Conservation (phyloP, 2,329 filamentous ascomycete species). For the Pseudovirgaria hyperparasitica region DNA sequence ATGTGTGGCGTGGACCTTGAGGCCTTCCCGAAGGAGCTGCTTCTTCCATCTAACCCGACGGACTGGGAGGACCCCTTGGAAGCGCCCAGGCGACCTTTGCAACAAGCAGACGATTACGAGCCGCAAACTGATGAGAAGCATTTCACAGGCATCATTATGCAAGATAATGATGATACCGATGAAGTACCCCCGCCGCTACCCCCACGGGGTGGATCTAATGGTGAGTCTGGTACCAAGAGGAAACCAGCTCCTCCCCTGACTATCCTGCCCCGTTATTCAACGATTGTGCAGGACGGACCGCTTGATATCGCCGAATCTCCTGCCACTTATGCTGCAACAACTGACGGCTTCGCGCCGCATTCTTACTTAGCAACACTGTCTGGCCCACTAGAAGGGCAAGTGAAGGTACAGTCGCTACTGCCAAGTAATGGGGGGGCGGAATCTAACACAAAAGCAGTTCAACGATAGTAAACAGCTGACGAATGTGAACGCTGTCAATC, state of each 20-base stretch:
- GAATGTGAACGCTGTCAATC: too few relatives aligned
- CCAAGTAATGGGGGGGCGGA: too few relatives aligned
- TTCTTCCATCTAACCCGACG: slow-evolving; percentile 23
- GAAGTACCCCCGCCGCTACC: slow-evolving; percentile 23
- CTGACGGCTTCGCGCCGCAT: slow-evolving; percentile 27
- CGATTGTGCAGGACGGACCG: slow-evolving; percentile 26
- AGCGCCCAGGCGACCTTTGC: slow-evolving; percentile 9
- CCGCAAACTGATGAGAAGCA: slow-evolving; percentile 25
- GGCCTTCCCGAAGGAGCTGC: slow-evolving; percentile 27
- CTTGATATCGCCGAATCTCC: slow-evolving; percentile 25
- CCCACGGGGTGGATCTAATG: slow-evolving; percentile 19
- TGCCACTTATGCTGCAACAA: slow-evolving; percentile 23
- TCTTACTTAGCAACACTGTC: too few relatives aligned
- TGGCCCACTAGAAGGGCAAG: too few relatives aligned
- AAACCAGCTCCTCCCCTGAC: slow-evolving; percentile 30
- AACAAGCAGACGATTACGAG: slow-evolving; percentile 10
- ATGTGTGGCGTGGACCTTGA: slow-evolving; percentile 25
- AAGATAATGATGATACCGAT: slow-evolving; percentile 24
- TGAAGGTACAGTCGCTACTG: slow-evolving; percentile 14
- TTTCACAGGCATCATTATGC: slow-evolving; percentile 28
- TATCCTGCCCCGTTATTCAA: slow-evolving; percentile 30
- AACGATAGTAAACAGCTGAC: too few relatives aligned
- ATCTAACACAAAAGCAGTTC: too few relatives aligned
- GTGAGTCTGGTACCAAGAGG: slow-evolving; percentile 18
- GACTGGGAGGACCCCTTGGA: slow-evolving; percentile 38